These are phyloP conservation scores for Aegilops sharonensis DNA, from an alignment of 176 grass and related monocot genomes.

Conservation along the genomic window DNA sequence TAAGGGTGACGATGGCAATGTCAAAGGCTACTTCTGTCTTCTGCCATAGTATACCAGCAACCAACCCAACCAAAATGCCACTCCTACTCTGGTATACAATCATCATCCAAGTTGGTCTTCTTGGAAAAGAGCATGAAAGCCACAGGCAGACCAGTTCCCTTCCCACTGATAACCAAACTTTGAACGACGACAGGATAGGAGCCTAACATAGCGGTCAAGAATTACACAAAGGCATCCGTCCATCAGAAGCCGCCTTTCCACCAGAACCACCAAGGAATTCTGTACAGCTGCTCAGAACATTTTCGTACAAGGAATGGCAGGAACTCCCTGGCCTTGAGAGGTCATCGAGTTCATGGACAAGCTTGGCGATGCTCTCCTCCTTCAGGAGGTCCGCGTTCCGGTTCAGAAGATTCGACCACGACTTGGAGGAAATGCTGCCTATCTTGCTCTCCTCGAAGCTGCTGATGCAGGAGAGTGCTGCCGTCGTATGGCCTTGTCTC, in stretches of 20 bases:
- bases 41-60: neutral
- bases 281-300: slow-evolving; percentile 63
- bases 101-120: too few relatives aligned
- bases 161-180: neutral
- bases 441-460: slow-evolving; percentile 61
- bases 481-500: slow-evolving; percentile 48
- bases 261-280: slow-evolving; percentile 44
- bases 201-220: slow-evolving; percentile 5
- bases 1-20: neutral
- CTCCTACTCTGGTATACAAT: neutral
- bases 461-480: slow-evolving; percentile 54
- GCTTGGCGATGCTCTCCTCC: slow-evolving; percentile 44
- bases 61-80: neutral
- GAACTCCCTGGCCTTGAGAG: slow-evolving; percentile 31
- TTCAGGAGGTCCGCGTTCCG: slow-evolving; percentile 40
- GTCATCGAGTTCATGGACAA: slow-evolving; percentile 48
- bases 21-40: neutral
- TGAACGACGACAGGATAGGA: neutral
- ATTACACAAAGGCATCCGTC: slow-evolving; percentile 1
- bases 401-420: slow-evolving; percentile 71
- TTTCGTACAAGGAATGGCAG: slow-evolving; percentile 42
- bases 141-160: neutral
- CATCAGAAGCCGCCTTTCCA: neutral
- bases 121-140: neutral
- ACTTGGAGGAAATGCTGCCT: slow-evolving; percentile 44